Conservation (phyloP, 768 basidiomycete genomes). For the Termitomyces sp. region DNA sequence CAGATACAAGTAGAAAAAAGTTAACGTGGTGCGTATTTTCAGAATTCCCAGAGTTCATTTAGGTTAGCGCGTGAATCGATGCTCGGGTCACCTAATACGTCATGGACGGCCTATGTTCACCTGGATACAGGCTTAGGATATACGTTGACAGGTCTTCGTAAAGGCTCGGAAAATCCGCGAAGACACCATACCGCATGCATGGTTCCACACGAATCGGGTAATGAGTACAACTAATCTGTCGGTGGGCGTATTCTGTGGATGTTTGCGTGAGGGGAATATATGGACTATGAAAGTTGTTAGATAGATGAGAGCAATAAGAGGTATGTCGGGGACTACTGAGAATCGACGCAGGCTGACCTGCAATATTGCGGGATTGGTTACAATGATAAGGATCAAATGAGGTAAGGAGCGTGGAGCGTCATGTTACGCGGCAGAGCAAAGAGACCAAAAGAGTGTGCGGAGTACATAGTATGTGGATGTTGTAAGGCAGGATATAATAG, state of each 20-base stretch:
- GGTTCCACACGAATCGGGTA: not conserved
- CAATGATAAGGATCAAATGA: not conserved
- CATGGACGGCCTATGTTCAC: too few species aligned
- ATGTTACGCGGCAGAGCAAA: not conserved
- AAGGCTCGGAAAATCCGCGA: too few species aligned
- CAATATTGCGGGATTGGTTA: not conserved
- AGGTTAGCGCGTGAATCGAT: too few species aligned
- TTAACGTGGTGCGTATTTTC: too few species aligned
- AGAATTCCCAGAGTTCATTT: too few species aligned
- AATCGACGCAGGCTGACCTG: not conserved
- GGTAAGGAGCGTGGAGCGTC: slow-evolving; percentile 11
- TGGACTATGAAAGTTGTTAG: not conserved
- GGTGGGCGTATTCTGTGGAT: not conserved
- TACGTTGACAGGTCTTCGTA: too few species aligned
- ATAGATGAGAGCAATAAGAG: slow-evolving; percentile 9
- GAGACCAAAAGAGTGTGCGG: slow-evolving; percentile 10
- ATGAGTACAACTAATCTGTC: not conserved
- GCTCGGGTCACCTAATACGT: too few species aligned
- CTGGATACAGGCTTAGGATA: too few species aligned
- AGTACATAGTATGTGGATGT: not conserved
- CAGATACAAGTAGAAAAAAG: too few species aligned
- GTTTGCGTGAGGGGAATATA: too few species aligned
- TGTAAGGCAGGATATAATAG: not conserved
- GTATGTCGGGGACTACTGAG: not conserved
- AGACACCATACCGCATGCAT: not conserved